These are phyloP conservation scores for Gamarada debralockiae DNA, from an alignment of 495 filamentous ascomycete genomes.

Conservation along the genomic window DNA sequence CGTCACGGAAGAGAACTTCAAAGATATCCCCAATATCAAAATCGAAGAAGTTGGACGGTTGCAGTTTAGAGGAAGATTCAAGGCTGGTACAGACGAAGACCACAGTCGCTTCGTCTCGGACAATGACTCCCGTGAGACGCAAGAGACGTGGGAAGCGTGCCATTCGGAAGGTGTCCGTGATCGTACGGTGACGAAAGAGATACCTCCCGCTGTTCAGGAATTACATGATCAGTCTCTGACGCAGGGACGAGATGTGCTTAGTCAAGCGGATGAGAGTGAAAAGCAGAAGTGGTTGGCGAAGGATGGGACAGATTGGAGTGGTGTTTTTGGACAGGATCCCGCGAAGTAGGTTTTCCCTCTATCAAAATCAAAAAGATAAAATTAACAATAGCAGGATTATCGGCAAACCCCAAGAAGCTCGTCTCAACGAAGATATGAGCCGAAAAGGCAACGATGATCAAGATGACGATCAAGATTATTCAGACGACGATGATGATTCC, in stretches of 20 bases:
- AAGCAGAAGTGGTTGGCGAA: conserved; percentile 73
- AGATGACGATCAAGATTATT: conserved; percentile 35
- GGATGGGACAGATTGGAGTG: conserved; percentile 82
- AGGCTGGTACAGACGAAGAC: conserved; percentile 82
- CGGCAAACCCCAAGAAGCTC: neutral
- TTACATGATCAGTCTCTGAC: conserved; percentile 78
- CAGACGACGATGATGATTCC: conserved; percentile 46
- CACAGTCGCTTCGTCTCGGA: conserved; percentile 70
- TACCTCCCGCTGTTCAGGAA: conserved; percentile 61
- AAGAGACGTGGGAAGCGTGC: conserved; percentile 91
- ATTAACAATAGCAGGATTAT: neutral
- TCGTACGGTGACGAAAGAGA: conserved; percentile 58
- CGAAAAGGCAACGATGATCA: conserved; percentile 37
- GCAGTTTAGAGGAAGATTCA: conserved; percentile 74
- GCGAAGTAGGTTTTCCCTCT: conserved; percentile 23
- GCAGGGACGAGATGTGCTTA: conserved; percentile 74
- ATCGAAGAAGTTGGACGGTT: conserved; percentile 72
- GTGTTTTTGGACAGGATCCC: conserved; percentile 73
- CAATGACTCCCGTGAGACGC: conserved; percentile 87
- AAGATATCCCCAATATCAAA: conserved; percentile 62
- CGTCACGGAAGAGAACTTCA: conserved; percentile 68
- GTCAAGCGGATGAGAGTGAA: conserved; percentile 62
- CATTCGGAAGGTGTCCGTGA: conserved; percentile 76
- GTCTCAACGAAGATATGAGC: conserved; percentile 31
- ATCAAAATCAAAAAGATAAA: neutral